Evolutionary conservation across 306 rosid genomes (phyloP), one percentile per base, ranked within the genome.

Genomic region (Albizia julibrissin): DNA sequence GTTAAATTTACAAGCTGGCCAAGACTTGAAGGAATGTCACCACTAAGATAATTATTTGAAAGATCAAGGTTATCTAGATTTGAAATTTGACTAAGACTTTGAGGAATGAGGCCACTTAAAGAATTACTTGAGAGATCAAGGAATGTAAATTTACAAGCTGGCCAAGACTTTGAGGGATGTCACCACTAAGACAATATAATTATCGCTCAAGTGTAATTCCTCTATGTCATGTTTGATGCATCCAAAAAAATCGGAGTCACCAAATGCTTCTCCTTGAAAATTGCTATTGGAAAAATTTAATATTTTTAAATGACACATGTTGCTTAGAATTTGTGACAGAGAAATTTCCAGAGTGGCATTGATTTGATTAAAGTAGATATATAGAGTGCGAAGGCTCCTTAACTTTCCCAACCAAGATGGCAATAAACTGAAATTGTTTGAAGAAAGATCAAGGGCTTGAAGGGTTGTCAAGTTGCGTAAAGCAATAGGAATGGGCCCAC

Each of bases 131-230:
- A 54, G 0, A 54, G 27, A 21, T 54, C 12, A 54, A 54, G 26
- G 9, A 0, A 0, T 0, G 0, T 16, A 50, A 7, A 18, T 6
- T 24, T 13, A 0, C 3, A 62, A 62, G 33, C 0, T 58, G 31
- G 3, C 13, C 15, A 0, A 24, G 3, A 50, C 7, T 34, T 34
- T 50, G 9, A 50, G 58, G 58, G 1, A 50, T 50, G 5, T 18
- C 6, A 0, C 58, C 58, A 16, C 0, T 1, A 5, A 50, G 0
- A 50, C 0, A 50, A 50, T 50, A 50, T 1, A 50, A 50, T 50
- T 69, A 0, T 2, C 0, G 0, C 26, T 27, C 16, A 79, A 66
- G 39, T 40, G 0, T 1, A 83, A 1, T 19, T 4, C 18, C 19
- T 29, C 16, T 40, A 72, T 24, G 2, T 43, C 49, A 24, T 69